Evolutionary conservation across 768 basidiomycete species (phyloP), one percentile per base, ranked within the genome.

Genomic region (Suillus ampliporus): DNA sequence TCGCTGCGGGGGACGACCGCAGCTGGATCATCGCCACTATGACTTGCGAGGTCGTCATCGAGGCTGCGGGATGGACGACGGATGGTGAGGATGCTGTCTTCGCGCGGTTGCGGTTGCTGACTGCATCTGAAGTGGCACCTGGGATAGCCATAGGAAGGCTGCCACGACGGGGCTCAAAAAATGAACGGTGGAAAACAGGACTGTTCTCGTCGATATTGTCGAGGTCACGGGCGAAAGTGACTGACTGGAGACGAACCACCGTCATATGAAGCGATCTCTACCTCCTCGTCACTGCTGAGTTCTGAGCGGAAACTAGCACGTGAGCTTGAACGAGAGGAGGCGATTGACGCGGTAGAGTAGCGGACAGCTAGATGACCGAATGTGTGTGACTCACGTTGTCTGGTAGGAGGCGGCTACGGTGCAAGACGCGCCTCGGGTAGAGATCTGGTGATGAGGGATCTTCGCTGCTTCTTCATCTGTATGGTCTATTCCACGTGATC

Each of bases 71-170:
- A 89, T 23, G 83, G 82, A 21, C 87, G 79, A 58, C 88, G 83
- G n/a, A 87, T 70, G 13, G 87, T 88, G 44, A 80, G 78, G 40
- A 85, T 70, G 68, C 85, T 87, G 61, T 82, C 84, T 69, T 89
- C 89, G 48, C n/a, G n/a, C 86, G 79, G 60, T 84, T 81, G 38
- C 85, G 80, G 53, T 73, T 69, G 40, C 71, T 67, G 56, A 57
- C 68, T 35, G 73, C 65, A 11, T 72, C 66, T 44, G 64, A 70
- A 2, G 61, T 28, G 4, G 72, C 69, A 19, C 78, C 81, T 19
- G 87, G 84, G 14, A 89, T 88, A 46, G 81, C 79, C 76, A 88
- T 84, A n/a, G 89, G 87, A 17, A 84, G 68, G 67, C 88, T 89
- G 14, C 85, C 85, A 62, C 84, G 79, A 60, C 86, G 80, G 44